Evolutionary conservation across 352 stramenopile genomes (phyloP).

Genomic region (Phytophthora aleatoria): DNA sequence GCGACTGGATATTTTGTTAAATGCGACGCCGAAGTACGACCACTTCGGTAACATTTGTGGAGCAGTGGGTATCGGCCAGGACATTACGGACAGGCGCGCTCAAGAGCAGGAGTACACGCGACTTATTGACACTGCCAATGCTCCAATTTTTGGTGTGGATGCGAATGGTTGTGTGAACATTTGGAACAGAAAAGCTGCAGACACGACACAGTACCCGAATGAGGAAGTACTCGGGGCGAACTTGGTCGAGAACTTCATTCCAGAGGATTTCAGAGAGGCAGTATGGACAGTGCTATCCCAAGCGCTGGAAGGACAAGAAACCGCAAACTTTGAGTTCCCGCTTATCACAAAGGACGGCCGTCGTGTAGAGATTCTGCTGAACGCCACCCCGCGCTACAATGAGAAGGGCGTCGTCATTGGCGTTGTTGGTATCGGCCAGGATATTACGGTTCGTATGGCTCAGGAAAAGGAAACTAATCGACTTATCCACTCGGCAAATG

Average conservation of each 20-base stretch:
- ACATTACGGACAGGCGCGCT: constrained; percentile 65
- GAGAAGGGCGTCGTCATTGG: constrained; percentile 82
- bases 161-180: constrained; percentile 69
- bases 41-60: constrained; percentile 64
- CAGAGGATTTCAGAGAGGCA: constrained; percentile 48
- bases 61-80: constrained; percentile 71
- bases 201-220: constrained; percentile 79
- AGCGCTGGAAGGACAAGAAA: constrained; percentile 51
- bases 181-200: constrained; percentile 80
- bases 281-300: constrained; percentile 51
- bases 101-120: constrained; percentile 82
- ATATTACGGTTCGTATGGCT: constrained; percentile 60
- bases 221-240: constrained; percentile 78
- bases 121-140: constrained; percentile 88
- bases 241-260: constrained; percentile 74
- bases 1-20: constrained; percentile 61
- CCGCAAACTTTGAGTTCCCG: constrained; percentile 15
- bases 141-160: constrained; percentile 83
- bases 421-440: constrained; percentile 85
- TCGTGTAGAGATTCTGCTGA: constrained; percentile 72
- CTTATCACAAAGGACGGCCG: constrained; percentile 68
- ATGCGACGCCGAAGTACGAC: constrained; percentile 61
- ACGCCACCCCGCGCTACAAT: constrained; percentile 70
- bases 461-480: constrained; percentile 69
- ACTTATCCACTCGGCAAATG: constrained; percentile 68